A percentile compares a stretch with the other conserved stretches of the same genome.
These are phyloP conservation scores for Phallus indusiatus DNA, from an alignment of 768 basidiomycete genomes.

Conservation along the genomic window DNA sequence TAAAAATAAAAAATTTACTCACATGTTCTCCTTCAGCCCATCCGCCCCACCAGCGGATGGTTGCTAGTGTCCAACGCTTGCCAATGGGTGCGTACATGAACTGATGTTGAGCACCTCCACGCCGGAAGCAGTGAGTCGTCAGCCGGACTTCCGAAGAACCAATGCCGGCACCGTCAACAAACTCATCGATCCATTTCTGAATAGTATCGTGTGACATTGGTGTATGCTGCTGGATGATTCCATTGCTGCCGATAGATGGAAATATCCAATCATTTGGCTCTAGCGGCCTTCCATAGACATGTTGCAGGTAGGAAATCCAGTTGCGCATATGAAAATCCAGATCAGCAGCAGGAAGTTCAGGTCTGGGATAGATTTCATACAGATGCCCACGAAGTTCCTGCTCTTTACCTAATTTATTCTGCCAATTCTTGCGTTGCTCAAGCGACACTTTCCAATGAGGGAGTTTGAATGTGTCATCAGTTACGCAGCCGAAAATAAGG, in stretches of 20 bases:
- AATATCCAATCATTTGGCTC: constrained; percentile 24
- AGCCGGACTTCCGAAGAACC: constrained; percentile 24
- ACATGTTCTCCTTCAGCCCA: constrained; percentile 31
- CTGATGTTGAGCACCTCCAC: background rate
- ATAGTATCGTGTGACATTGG: constrained; percentile 21
- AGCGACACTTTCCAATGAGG: constrained; percentile 18
- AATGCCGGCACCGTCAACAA: constrained; percentile 17
- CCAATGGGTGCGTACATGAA: constrained; percentile 23
- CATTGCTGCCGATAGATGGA: constrained; percentile 20
- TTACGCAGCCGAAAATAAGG: background rate
- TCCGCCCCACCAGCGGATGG: constrained; percentile 32
- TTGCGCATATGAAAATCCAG: constrained; percentile 10
- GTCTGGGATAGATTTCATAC: constrained; percentile 27
- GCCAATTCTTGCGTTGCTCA: constrained; percentile 18
- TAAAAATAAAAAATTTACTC: constrained; percentile 6
- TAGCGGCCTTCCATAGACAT: constrained; percentile 15
- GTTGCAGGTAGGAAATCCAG: background rate
- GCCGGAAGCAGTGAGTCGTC: constrained; percentile 22
- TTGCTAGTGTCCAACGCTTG: constrained; percentile 26
- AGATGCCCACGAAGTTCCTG: constrained; percentile 13
- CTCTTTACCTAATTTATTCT: constrained; percentile 18
- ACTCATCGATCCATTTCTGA: constrained; percentile 22
- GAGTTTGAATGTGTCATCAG: background rate
- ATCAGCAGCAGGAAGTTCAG: constrained; percentile 21
- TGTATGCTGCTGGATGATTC: constrained; percentile 16